Evolutionary conservation across 73 alveolate genomes (phyloP).

Genomic region (Tetrahymena thermophila): DNA sequence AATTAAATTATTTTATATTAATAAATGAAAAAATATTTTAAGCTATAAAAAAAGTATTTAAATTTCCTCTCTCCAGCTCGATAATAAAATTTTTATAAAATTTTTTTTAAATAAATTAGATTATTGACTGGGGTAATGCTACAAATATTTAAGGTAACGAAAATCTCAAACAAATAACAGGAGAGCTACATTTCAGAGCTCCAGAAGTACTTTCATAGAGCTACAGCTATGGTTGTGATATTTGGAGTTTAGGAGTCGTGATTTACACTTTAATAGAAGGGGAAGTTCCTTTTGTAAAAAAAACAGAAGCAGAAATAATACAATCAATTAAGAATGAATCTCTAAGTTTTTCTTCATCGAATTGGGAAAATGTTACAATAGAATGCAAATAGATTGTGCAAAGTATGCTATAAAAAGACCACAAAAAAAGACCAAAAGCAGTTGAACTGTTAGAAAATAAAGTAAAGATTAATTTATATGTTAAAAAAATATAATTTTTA

Average conservation of each 20-base stretch:
- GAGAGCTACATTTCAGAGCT: slow-evolving; percentile 28
- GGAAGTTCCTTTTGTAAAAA: slow-evolving; percentile 7
- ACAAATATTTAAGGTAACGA: neutral
- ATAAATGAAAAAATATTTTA: no score
- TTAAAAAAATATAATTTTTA: neutral
- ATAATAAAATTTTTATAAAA: neutral
- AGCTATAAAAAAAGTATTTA: no score
- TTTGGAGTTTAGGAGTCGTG: slow-evolving; percentile 51
- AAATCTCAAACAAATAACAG: slow-evolving; percentile 3
- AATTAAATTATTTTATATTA: no score
- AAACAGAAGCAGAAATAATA: neutral
- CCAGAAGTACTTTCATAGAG: slow-evolving; percentile 34
- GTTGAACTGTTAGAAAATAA: neutral
- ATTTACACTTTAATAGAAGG: slow-evolving; percentile 22
- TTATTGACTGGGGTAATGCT: neutral
- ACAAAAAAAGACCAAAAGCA: neutral
- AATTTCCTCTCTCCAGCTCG: no score
- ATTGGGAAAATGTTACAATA: neutral
- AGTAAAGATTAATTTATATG: neutral
- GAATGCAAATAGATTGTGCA: neutral
- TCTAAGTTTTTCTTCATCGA: neutral
- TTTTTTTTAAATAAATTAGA: neutral
- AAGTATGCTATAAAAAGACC: neutral
- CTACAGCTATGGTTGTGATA: slow-evolving; percentile 28
- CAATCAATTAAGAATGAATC: neutral